Evolutionary conservation across 2,329 filamentous ascomycete species (phyloP).

Genomic region (Clonostachys chloroleuca): DNA sequence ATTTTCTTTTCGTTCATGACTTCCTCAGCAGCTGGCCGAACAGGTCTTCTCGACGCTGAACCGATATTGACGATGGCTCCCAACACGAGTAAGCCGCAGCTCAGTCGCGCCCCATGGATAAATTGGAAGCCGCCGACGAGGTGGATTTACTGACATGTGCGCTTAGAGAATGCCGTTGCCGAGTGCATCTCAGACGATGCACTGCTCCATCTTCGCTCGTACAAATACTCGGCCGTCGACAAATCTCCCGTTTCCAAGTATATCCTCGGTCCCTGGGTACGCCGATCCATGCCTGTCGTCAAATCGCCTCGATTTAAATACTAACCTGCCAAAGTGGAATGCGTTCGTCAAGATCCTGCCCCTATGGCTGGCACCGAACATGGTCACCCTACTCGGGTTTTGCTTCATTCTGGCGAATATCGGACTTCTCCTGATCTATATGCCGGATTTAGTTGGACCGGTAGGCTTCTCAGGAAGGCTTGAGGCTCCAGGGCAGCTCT

Average conservation of each 20-base stretch:
- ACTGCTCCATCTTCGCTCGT: conserved; percentile 84
- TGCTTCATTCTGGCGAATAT: conserved; percentile 90
- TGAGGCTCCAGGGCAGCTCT: conserved; percentile 5
- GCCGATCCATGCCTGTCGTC: conserved; percentile 19
- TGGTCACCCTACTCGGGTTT: conserved; percentile 94
- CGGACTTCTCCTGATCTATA: conserved; percentile 65
- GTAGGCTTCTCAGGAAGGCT: conserved; percentile 43
- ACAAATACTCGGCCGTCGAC: conserved; percentile 97
- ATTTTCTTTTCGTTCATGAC: neutral
- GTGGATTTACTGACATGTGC: neutral
- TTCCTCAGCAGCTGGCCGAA: too few species aligned
- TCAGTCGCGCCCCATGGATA: neutral
- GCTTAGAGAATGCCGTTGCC: conserved; percentile 46
- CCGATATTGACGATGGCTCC: neutral
- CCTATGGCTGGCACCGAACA: conserved; percentile 95
- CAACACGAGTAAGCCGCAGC: neutral
- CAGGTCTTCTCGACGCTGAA: too few species aligned
- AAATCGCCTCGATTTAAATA: neutral
- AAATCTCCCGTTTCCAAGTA: conserved; percentile 92
- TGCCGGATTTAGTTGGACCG: conserved; percentile 88
- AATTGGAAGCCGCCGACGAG: neutral
- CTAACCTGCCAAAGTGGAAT: conserved; percentile 71
- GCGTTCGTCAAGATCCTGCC: conserved; percentile 87
- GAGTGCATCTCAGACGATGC: conserved; percentile 86
- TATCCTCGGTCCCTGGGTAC: conserved; percentile 91